Base-by-base conservation (phyloP, 176 grass and related monocot genomes). In the Alloteropsis semialata region DNA sequence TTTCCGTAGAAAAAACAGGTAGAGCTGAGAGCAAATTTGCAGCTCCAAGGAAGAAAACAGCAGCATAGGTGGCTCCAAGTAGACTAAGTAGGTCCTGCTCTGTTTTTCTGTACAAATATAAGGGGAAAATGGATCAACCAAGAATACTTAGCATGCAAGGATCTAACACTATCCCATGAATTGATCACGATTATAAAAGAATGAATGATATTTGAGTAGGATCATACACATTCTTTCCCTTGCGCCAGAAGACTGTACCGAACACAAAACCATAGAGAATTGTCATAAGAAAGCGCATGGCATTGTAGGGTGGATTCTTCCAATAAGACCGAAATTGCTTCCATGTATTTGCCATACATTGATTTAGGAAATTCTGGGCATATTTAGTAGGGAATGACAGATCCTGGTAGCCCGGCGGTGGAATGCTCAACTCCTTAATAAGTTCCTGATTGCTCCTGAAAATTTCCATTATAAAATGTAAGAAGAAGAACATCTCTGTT, bases 281-380 rank as follows among this genome's bases (percentile, higher is more conserved):
- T 32, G 96, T 98, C 89, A 98, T 86, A 69, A 95, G 84, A 74
- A 82, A 93, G 44, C 96, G 92, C 84, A 91, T 87, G 46, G 82
- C 84, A 72, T 98, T 98, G 69, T 98, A 94, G 49, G 87, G 73
- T 73, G 95, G 95, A 85, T 94, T 97, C 86, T 93, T 97, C 95
- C 95, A 97, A 62, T 94, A 97, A 33, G 92, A 94, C 66, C 45
- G 79, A 45, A 89, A 89, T 53, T 94, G 92, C 81, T 97, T 97
- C 95, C 95, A 94, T 44, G 91, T 91, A n/a, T 90, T 92, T 55
- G 92, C 92, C 29, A 81, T 48, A 53, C 58, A 98, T 84, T 98
- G 96, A 50, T 37, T 88, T 17, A 38, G 44, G 18, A 94, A 95
- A 65, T 60, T 93, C 62, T 95, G 92, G 21, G 96, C 79, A 64